These are phyloP conservation scores for Geotrichum bryndzae DNA, from an alignment of 1,139 yeast genomes.

Conservation along the genomic window DNA sequence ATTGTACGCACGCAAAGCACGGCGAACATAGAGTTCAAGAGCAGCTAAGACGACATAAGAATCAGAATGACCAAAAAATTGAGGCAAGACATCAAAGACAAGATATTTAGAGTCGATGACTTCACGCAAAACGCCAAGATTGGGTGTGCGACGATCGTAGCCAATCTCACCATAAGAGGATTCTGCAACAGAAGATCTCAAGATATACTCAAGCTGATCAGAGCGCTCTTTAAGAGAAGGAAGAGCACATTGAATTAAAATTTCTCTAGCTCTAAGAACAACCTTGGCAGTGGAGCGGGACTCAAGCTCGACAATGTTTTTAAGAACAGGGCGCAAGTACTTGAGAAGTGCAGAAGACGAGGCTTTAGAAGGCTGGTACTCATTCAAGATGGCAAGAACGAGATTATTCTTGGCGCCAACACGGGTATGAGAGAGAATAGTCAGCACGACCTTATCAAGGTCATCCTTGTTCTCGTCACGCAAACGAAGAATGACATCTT, in stretches of 20 bases:
- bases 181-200: constrained; percentile 85
- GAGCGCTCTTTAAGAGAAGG: constrained; percentile 95
- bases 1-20: constrained; percentile 94
- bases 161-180: constrained; percentile 75
- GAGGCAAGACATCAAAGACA: constrained; percentile 91
- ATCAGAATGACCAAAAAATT: constrained; percentile 77
- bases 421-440: constrained; percentile 83
- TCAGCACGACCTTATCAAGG: constrained; percentile 62
- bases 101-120: constrained; percentile 94
- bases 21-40: constrained; percentile 90
- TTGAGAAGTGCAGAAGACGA: constrained; percentile 63
- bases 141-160: constrained; percentile 71
- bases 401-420: constrained; percentile 90
- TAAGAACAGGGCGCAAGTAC: constrained; percentile 64
- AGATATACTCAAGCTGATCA: constrained; percentile 92
- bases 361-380: constrained; percentile 53
- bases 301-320: constrained; percentile 78
- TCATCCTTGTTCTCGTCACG: constrained; percentile 84
- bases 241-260: constrained; percentile 89
- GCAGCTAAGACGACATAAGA: constrained; percentile 93
- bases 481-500: constrained; percentile 66
- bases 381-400: constrained; percentile 74
- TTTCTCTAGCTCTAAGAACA: constrained; percentile 90
- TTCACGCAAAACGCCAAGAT: constrained; percentile 71
- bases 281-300: constrained; percentile 91